Base-by-base conservation (phyloP, 108 stramenopile species). In the Nitzschia putrida region DNA sequence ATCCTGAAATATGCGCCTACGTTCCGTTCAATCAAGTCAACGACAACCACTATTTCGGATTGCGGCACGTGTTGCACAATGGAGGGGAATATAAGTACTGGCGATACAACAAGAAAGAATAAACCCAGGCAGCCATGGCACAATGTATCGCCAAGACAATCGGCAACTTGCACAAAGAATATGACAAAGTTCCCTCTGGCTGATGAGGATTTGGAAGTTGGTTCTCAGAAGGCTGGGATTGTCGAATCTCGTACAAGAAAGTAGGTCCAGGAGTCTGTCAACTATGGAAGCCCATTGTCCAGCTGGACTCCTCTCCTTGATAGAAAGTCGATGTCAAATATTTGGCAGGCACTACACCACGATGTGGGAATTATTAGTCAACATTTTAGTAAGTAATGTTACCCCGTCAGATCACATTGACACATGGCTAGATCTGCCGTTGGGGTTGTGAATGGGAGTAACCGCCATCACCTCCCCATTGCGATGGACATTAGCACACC, bases 361-460 rank as follows among this genome's bases (percentile, higher is more conserved):
- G 29, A 34, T 3, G 29, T 34, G 29, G 29, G 29, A 1, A 3
- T 34, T 34, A 34, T n/a, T 34, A 34, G 29, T 34, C 29, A 34
- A 34, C 3, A 34, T 34, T n/a, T n/a, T 34, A 34, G 29, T 4
- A 34, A 34, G 3, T 4, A 3, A 34, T 34, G 29, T 34, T 34
- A 34, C 4, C 4, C 29, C 29, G 3, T 24, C 14, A 1, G n/a
- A 8, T 45, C 83, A 87, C 55, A 87, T 60, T 21, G 86, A 84
- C 34, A 96, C 93, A 72, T 80, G 51, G 68, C 89, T 93, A 0
- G 89, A 91, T 43, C 97, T 74, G 13, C 97, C 97, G 50, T 91
- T 86, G 8, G 93, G 89, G 63, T 97, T 97, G 81, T 97, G 94
- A 38, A 95, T 70, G 4, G 80, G 69, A 22, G 83, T 83, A 37